phyloP scores from a whole-genome alignment of 805 yeast species.

The Gaillardinia entomophila region DNA sequence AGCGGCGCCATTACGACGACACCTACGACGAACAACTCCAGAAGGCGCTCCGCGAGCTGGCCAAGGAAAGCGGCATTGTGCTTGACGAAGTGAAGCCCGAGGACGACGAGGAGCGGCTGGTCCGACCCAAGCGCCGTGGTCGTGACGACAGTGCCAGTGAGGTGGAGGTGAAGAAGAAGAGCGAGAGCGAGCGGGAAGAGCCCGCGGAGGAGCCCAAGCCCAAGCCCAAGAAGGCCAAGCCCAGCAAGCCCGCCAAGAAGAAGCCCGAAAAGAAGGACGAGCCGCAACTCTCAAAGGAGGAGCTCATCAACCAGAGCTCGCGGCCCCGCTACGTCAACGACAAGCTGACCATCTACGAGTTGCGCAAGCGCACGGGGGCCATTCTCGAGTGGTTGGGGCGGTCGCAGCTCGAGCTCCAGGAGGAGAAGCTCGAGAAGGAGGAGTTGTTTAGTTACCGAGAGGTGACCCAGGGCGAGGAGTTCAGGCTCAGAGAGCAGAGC shows the following conservation, averaged over 20 bases:
- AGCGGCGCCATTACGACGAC: constrained; percentile 28
- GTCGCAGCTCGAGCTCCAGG: constrained; percentile 76
- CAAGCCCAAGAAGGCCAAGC: constrained; percentile 2
- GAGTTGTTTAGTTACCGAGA: constrained; percentile 44
- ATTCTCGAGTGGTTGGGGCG: constrained; percentile 87
- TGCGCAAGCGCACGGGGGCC: constrained; percentile 83
- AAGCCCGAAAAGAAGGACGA: background rate
- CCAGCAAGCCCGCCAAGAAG: constrained; percentile 1
- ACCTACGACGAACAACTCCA: constrained; percentile 37
- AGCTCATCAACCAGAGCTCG: constrained; percentile 62
- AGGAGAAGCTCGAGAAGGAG: constrained; percentile 58
- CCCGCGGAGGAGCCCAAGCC: constrained; percentile 10
- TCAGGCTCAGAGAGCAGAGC: constrained; percentile 18
- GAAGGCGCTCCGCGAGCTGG: constrained; percentile 53
- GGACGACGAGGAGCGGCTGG: constrained; percentile 6
- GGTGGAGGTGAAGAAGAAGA: constrained; percentile 8
- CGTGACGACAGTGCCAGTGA: constrained; percentile 5
- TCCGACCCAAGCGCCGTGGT: constrained; percentile 8
- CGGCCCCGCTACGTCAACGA: constrained; percentile 81
- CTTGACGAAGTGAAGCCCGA: constrained; percentile 27
- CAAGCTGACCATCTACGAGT: constrained; percentile 69
- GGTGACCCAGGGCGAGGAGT: constrained; percentile 13
- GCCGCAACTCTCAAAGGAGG: constrained; percentile 24
- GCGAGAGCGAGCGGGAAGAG: constrained; percentile 2
- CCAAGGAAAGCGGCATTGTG: constrained; percentile 38